Evolutionary conservation across 2,329 filamentous ascomycete species (phyloP), one percentile per base, ranked within the genome.

Genomic region (Chaetomiaceae sp.): DNA sequence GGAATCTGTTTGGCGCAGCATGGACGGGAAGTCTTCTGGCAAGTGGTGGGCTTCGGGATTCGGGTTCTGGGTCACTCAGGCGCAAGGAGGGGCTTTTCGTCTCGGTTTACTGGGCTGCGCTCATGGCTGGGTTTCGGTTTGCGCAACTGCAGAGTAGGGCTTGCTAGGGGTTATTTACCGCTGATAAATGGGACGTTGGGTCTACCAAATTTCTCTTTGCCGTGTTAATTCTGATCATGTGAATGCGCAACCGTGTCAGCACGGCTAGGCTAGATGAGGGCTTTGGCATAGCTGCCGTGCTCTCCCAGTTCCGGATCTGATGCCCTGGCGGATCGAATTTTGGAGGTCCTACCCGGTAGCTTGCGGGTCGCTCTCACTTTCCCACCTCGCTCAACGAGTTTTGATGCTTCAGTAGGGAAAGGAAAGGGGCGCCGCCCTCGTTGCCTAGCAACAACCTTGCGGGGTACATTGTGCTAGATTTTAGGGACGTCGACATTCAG

Each of bases 111-210:
- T 34, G 20, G 39, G 39, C 27, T 34, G 34, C 26, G 20, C 3
- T 20, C 26, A 34, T 33, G 36, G 42, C 9, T 17, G 34, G 18
- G 15, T 30, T 37, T 37, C 14, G 17, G 34, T 10, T 22, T 24
- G 8, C n/a, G 29, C 17, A 24, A 26, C 20, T 39, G 36, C 15
- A 12, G 36, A 20, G 29, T 36, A 22, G 43, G 43, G 30, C 24
- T 40, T 35, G 20, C 12, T 22, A 19, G 22, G 30, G 24, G 35
- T 9, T 20, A 12, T 24, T 24, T 22, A 19, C 43, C 22, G 37
- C 29, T 29, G 17, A 29, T 29, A 29, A 35, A 40, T 40, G 37
- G 37, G 37, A 45, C 43, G 32, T 38, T 20, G 38, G 14, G 9
- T 38, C 34, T 18, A 17, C 9, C 12, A 17, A 4, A 10, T 18